A percentile compares a stretch with the other conserved stretches of the same genome.
Conservation (phyloP, 345 rosid species). For the Citrus unshiu region DNA sequence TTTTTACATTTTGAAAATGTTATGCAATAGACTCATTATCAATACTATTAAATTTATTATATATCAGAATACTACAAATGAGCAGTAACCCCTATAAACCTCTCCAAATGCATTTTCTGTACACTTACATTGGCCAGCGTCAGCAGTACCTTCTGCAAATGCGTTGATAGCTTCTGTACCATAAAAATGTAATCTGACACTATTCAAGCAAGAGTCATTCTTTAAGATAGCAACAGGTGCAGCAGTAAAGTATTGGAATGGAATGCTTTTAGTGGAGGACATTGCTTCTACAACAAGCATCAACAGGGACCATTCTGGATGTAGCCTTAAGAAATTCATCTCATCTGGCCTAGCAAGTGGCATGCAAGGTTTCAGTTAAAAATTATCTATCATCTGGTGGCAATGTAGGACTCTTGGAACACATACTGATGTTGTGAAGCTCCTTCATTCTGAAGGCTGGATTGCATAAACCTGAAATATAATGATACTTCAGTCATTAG, state of each 20-base stretch:
- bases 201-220: no score
- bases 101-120: background rate
- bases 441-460: slow-evolving; percentile 53
- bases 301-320: background rate
- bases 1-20: no score
- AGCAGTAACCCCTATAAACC: background rate
- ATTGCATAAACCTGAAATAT: slow-evolving; percentile 62
- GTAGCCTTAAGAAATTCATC: background rate
- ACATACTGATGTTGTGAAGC: slow-evolving; percentile 60
- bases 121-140: no score
- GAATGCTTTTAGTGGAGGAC: background rate
- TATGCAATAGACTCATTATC: no score
- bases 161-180: background rate
- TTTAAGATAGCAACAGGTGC: background rate
- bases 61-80: background rate
- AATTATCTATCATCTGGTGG: slow-evolving; percentile 45
- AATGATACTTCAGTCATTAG: background rate
- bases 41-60: no score
- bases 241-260: background rate
- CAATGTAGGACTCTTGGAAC: slow-evolving; percentile 80
- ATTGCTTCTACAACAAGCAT: background rate
- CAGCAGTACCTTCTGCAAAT: background rate
- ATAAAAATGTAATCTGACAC: background rate
- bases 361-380: background rate
- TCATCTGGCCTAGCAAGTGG: background rate